Evolutionary conservation across 1,139 yeast genomes (phyloP), one percentile per base, ranked within the genome.

Genomic region (Suhomyces yuchorum): DNA sequence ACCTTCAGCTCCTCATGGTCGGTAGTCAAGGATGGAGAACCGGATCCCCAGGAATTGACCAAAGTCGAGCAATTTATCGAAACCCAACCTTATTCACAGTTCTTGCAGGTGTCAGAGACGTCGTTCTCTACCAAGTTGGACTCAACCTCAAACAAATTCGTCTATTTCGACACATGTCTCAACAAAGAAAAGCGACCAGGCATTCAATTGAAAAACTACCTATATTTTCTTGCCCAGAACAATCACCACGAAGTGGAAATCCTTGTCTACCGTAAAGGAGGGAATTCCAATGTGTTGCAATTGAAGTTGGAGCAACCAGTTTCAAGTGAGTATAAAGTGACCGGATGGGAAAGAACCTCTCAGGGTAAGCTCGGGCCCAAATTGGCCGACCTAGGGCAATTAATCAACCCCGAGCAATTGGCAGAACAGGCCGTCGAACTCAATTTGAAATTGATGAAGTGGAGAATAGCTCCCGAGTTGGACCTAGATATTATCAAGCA

Each of bases 371-470:
- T 91, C 12, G 85, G 86, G 0, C 97, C 98, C 0, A 89, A 90
- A 59, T 55, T 86, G 28, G 90, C 96, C 0, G 95, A 93, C 61
- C 68, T 93, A 47, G 91, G 96, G 1, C 71, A 89, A 1, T 71
- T 93, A 42, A 82, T 93, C 41, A 84, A 92, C 61, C 99, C 99
- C 0, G 56, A 73, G 5, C 84, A 86, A 54, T 71, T 93, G 18
- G 96, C 97, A 0, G 87, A 85, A 51, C 98, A 93, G 63, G 95
- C 97, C 0, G 93, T 91, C 4, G 97, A 92, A 63, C 73, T 93
- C 50, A 93, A 93, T 60, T 71, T 95, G 53, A 88, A 88, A 66
- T 73, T 93, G 40, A 95, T 93, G 99, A 91, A 91, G 65, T 93
- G 99, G 99, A 77, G 99, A 56, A 80, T 93, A 24, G 92, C 91